Conservation (phyloP, 176 grass and related monocot genomes). For the Zea luxurians region DNA sequence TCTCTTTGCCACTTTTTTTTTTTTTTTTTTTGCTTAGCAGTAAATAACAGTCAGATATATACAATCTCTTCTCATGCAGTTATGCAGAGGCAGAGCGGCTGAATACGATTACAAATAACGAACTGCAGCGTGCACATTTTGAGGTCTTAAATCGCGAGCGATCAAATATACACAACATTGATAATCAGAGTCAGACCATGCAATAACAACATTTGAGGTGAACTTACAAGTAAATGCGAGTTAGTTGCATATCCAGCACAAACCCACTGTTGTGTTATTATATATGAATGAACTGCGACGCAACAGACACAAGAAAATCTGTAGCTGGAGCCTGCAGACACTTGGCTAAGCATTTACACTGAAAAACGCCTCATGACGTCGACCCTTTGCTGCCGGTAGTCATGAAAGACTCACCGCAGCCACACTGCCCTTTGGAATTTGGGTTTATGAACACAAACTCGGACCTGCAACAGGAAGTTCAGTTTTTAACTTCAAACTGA, state of each 20-base stretch:
- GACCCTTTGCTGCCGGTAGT: constrained; percentile 57
- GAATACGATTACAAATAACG: not conserved
- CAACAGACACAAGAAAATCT: not conserved
- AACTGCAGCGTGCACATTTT: not conserved
- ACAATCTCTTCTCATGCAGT: not conserved
- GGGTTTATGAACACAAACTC: constrained; percentile 94
- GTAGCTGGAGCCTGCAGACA: constrained; percentile 11
- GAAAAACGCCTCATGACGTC: constrained; percentile 17
- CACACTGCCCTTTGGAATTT: constrained; percentile 83
- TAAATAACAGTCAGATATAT: not conserved
- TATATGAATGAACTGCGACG: not conserved
- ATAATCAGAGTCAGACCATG: not conserved
- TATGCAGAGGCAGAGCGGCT: not conserved
- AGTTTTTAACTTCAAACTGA: constrained; percentile 8
- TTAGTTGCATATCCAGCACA: constrained; percentile 10
- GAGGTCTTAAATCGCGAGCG: not conserved
- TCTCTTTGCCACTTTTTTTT: not conserved
- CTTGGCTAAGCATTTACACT: constrained; percentile 20
- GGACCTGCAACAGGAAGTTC: constrained; percentile 47
- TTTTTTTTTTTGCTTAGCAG: not conserved
- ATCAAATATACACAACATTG: constrained; percentile 5
- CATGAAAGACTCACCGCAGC: constrained; percentile 94
- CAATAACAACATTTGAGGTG: not conserved
- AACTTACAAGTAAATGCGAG: not conserved
- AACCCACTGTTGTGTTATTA: not conserved